These are phyloP conservation scores for Pulicaria dysenterica DNA, from an alignment of 129 eudicot genomes.

Conservation along the genomic window DNA sequence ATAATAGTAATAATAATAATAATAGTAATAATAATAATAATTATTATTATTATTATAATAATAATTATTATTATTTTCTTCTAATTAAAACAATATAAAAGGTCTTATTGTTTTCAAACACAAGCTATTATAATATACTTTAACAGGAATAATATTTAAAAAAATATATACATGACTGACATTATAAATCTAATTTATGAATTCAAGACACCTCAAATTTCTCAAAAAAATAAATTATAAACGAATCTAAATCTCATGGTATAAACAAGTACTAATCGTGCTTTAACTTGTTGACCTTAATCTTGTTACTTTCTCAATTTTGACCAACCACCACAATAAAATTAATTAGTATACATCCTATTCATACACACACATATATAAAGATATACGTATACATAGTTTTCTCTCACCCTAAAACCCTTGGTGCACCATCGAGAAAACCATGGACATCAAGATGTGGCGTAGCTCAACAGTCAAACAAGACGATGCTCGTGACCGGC, in stretches of 20 bases:
- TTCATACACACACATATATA: not conserved
- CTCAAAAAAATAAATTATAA: not conserved
- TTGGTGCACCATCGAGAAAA: constrained; percentile 14
- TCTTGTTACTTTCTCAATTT: constrained; percentile 30
- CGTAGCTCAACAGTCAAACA: constrained; percentile 29
- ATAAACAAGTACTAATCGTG: constrained; percentile 15
- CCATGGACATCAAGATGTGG: constrained; percentile 31
- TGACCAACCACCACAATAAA: not conserved
- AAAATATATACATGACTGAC: not conserved
- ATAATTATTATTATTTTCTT: too few relatives aligned
- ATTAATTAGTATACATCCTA: not conserved
- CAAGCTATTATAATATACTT: too few relatives aligned
- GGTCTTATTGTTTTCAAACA: too few relatives aligned
- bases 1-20: too few relatives aligned
- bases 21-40: too few relatives aligned
- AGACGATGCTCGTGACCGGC: constrained; percentile 12
- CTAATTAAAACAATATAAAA: too few relatives aligned
- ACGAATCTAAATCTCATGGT: constrained; percentile 29
- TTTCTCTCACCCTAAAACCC: constrained; percentile 22
- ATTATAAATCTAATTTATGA: not conserved
- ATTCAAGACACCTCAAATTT: not conserved
- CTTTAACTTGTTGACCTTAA: constrained; percentile 34
- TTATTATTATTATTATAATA: too few relatives aligned
- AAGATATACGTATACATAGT: not conserved
- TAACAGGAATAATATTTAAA: not conserved